phyloP scores from a whole-genome alignment of 495 filamentous ascomycete species.

The Hypoxylon fuscum region DNA sequence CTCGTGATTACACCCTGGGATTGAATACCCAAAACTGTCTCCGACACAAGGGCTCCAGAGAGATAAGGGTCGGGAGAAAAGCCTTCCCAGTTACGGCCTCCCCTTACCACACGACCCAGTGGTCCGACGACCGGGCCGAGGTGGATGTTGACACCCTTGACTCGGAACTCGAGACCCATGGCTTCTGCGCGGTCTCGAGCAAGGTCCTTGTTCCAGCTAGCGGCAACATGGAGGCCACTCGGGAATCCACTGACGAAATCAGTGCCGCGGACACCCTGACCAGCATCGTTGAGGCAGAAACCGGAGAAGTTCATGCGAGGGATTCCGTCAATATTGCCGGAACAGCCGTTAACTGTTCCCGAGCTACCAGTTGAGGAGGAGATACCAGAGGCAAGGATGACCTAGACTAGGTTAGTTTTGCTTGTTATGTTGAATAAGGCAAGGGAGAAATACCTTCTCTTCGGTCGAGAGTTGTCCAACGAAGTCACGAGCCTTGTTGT shows the following conservation, averaged over 20 bases:
- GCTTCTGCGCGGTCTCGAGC: conserved; percentile 54
- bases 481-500: conserved; percentile 76
- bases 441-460: conserved; percentile 75
- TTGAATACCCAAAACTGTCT: conserved; percentile 61
- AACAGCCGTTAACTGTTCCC: conserved; percentile 54
- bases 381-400: conserved; percentile 56
- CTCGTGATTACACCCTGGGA: conserved; percentile 61
- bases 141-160: conserved; percentile 71
- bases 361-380: conserved; percentile 41
- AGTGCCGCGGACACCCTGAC: conserved; percentile 64
- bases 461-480: conserved; percentile 82
- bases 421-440: conserved; percentile 3
- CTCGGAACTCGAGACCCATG: conserved; percentile 66
- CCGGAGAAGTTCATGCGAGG: conserved; percentile 66
- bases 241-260: conserved; percentile 69
- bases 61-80: conserved; percentile 60
- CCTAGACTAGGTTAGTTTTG: conserved; percentile 64
- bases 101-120: conserved; percentile 55
- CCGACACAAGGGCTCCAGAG: conserved; percentile 51
- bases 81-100: conserved; percentile 66
- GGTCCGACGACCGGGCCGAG: conserved; percentile 72
- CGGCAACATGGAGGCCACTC: conserved; percentile 64
- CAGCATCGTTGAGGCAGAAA: conserved; percentile 69
- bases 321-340: conserved; percentile 59
- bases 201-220: conserved; percentile 63